phyloP scores from a whole-genome alignment of 1,139 yeast species.

The Yamadazyma oceani region DNA sequence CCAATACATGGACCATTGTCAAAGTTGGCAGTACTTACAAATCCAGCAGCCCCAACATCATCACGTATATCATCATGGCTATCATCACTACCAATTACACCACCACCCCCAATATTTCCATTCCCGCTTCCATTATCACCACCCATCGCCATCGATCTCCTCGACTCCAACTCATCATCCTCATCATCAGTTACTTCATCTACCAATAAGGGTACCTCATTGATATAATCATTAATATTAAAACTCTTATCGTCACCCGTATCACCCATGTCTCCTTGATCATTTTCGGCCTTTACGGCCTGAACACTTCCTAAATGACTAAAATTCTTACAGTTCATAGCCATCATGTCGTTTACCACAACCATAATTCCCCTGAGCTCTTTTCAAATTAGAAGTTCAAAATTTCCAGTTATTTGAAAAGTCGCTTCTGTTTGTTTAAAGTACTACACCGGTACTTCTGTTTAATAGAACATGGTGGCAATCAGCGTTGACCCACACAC shows the following conservation, averaged over 20 bases:
- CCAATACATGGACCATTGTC: neutral
- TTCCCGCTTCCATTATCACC: neutral
- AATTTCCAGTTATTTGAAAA: neutral
- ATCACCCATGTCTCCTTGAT: neutral
- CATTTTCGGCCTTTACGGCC: neutral
- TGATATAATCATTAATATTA: slow-evolving; percentile 16
- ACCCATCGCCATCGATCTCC: neutral
- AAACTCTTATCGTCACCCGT: slow-evolving; percentile 7
- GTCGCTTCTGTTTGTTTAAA: neutral
- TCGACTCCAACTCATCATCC: slow-evolving; percentile 27
- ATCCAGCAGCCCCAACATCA: neutral
- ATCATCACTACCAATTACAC: slow-evolving; percentile 30
- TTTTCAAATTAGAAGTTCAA: slow-evolving; percentile 1
- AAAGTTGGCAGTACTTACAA: neutral
- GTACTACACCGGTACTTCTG: no score
- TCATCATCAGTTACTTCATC: slow-evolving; percentile 15
- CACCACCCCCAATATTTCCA: neutral
- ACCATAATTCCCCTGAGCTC: neutral
- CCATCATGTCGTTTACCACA: slow-evolving; percentile 10
- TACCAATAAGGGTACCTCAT: slow-evolving; percentile 16
- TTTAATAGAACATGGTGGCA: no score
- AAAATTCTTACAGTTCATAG: slow-evolving; percentile 6
- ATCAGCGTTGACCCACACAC: no score
- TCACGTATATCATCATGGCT: neutral
- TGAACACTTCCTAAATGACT: neutral